Evolutionary conservation across 495 filamentous ascomycete species (phyloP).

Genomic region (Durotheca rogersii): DNA sequence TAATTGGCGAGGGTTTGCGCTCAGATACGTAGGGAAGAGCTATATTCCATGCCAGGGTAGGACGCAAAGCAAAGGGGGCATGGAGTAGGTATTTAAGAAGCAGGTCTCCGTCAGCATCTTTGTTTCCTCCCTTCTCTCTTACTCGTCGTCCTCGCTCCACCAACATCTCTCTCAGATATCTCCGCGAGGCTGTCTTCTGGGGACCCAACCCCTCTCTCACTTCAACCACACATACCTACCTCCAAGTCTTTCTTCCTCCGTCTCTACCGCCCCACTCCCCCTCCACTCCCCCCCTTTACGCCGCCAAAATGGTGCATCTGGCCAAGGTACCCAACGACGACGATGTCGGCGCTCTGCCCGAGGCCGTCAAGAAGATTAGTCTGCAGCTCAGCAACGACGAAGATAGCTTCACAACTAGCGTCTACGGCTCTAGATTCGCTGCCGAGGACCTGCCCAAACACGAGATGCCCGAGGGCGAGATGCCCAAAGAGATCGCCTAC

Average conservation of each 20-base stretch:
- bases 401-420: conserved; percentile 67
- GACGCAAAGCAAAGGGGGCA: neutral
- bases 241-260: no score
- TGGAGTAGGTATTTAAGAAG: conserved; percentile 15
- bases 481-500: conserved; percentile 88
- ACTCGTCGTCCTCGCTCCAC: conserved; percentile 1
- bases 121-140: neutral
- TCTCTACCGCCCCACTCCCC: neutral
- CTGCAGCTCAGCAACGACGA: conserved; percentile 52
- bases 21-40: neutral
- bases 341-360: conserved; percentile 42
- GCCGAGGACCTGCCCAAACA: conserved; percentile 72
- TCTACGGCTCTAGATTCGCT: conserved; percentile 84
- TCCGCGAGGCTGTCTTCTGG: conserved; percentile 1
- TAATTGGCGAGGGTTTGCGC: conserved; percentile 24
- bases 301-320: conserved; percentile 68
- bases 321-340: conserved; percentile 54
- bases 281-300: neutral
- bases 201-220: neutral
- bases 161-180: neutral
- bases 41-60: neutral
- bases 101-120: neutral
- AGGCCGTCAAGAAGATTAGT: conserved; percentile 50
- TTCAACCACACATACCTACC: no score
- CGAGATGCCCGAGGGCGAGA: conserved; percentile 87